phyloP scores from a whole-genome alignment of 1,284 basidiomycete genomes.

The Stereum hirsutum region DNA sequence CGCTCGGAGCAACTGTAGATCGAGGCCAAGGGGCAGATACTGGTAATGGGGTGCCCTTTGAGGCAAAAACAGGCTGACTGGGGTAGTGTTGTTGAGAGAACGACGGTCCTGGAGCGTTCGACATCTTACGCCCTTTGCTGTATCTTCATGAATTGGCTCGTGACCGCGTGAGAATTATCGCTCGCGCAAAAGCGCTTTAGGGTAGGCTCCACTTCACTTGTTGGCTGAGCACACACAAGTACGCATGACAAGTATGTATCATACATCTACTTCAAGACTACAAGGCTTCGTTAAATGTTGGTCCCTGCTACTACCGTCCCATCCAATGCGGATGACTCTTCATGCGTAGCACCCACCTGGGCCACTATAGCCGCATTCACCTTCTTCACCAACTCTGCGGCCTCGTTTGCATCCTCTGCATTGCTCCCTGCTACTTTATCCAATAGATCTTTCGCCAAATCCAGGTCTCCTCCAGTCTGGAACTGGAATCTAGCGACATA shows the following conservation, averaged over 20 bases:
- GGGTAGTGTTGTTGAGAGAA: slow-evolving; percentile 14
- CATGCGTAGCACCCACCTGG: slow-evolving; percentile 4
- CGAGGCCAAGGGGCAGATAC: neutral
- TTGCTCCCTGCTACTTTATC: slow-evolving; percentile 68
- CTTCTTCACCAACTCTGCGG: slow-evolving; percentile 53
- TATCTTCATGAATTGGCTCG: slow-evolving; percentile 33
- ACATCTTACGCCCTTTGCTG: slow-evolving; percentile 51
- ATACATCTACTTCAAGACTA: neutral
- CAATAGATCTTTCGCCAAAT: slow-evolving; percentile 57
- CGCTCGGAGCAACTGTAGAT: neutral
- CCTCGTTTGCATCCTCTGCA: slow-evolving; percentile 61
- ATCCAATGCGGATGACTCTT: neutral
- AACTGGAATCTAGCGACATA: slow-evolving; percentile 76
- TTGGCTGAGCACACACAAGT: neutral
- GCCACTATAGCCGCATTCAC: slow-evolving; percentile 25
- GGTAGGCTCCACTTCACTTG: slow-evolving; percentile 20
- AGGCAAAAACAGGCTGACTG: neutral
- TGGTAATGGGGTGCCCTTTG: neutral
- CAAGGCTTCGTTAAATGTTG: neutral
- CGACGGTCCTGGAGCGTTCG: slow-evolving; percentile 33
- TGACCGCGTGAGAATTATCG: slow-evolving; percentile 27
- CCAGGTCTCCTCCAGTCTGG: slow-evolving; percentile 48
- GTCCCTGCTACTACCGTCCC: neutral
- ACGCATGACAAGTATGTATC: neutral
- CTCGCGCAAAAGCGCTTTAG: slow-evolving; percentile 21